phyloP scores from a whole-genome alignment of 2,329 filamentous ascomycete genomes.

The Calonectria ilicicola region DNA sequence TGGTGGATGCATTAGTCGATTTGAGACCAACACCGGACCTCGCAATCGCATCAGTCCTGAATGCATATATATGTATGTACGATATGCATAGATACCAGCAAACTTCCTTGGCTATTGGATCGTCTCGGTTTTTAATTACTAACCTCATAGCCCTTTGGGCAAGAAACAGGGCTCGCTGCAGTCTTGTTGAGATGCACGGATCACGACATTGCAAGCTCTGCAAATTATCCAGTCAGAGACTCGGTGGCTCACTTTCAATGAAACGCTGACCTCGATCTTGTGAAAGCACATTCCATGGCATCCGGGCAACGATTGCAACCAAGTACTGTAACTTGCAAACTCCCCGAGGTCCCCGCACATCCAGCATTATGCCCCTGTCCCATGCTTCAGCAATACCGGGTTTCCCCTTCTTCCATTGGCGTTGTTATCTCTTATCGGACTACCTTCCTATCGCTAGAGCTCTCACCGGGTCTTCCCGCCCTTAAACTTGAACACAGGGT shows the following conservation, averaged over 20 bases:
- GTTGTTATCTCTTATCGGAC: background rate
- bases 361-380: background rate
- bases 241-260: background rate
- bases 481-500: background rate
- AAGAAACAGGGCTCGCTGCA: background rate
- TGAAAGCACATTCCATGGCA: background rate
- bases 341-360: slow-evolving; percentile 18
- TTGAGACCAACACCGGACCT: background rate
- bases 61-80: background rate
- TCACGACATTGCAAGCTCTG: background rate
- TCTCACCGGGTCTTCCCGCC: background rate
- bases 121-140: background rate
- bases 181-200: background rate
- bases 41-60: background rate
- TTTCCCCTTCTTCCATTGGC: background rate
- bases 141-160: background rate
- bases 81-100: background rate
- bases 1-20: background rate
- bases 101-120: background rate
- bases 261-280: slow-evolving; percentile 5
- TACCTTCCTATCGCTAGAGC: background rate
- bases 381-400: background rate
- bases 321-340: background rate
- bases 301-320: background rate
- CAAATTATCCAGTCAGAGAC: background rate